These are phyloP conservation scores for Viola pubescens DNA, from an alignment of 441 rosid species.

Conservation along the genomic window DNA sequence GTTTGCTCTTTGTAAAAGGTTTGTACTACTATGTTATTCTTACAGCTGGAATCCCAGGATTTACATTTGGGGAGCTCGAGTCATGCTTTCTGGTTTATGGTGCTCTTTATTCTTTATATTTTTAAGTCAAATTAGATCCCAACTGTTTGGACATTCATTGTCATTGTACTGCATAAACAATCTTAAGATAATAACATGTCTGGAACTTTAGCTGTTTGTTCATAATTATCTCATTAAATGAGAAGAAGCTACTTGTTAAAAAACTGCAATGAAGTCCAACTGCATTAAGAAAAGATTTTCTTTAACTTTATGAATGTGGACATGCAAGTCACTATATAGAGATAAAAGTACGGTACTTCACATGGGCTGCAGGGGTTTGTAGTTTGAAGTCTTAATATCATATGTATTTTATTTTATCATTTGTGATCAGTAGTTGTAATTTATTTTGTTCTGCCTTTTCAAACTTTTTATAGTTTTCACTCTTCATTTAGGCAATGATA, in stretches of 20 bases:
- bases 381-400: too few species aligned
- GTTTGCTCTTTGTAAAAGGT: too few species aligned
- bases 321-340: background rate
- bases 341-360: background rate
- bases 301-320: background rate
- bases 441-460: slow-evolving; percentile 7
- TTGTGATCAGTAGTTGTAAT: slow-evolving; percentile 12
- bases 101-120: slow-evolving; percentile 3
- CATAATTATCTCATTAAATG: background rate
- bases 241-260: background rate
- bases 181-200: background rate
- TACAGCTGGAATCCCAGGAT: too few species aligned
- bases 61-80: too few species aligned
- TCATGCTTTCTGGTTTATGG: background rate
- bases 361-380: background rate
- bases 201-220: background rate
- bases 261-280: background rate
- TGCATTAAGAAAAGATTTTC: background rate
- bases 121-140: background rate
- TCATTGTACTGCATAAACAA: too few species aligned
- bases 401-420: background rate
- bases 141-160: background rate
- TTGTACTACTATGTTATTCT: too few species aligned
- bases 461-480: slow-evolving; percentile 8
- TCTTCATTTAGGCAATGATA: slow-evolving; percentile 35